A percentile compares a stretch with the other conserved stretches of the same genome.
Conservation (phyloP, 2,329 filamentous ascomycete species). For the Dactylella cylindrospora region DNA sequence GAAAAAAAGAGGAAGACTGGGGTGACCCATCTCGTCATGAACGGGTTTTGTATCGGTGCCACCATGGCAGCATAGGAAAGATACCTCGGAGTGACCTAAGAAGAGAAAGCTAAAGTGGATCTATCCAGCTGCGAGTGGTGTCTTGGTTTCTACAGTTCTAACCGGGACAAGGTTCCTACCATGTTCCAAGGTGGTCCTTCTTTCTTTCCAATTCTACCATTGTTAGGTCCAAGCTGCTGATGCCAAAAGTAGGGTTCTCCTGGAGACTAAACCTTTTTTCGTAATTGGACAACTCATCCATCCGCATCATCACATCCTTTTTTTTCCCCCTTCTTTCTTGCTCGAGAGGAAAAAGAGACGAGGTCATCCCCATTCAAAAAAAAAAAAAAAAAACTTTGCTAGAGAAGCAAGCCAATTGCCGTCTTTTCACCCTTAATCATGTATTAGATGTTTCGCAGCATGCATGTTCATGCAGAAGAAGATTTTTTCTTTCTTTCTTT, state of each 20-base stretch:
- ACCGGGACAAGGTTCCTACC: slow-evolving; percentile 36
- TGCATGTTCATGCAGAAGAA: slow-evolving; percentile 40
- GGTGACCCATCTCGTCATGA: too few species aligned
- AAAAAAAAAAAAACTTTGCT: too few species aligned
- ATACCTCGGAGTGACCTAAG: too few species aligned
- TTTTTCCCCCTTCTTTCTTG: too few species aligned
- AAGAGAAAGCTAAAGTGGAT: slow-evolving; percentile 41
- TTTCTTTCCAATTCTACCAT: slow-evolving; percentile 18
- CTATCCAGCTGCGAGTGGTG: slow-evolving; percentile 36
- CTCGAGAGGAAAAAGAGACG: too few species aligned
- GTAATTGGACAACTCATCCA: slow-evolving; percentile 45
- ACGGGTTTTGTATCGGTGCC: too few species aligned
- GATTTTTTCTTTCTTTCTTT: slow-evolving; percentile 21
- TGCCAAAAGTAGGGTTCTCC: slow-evolving; percentile 19
- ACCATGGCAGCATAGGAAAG: too few species aligned
- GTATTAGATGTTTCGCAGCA: slow-evolving; percentile 43
- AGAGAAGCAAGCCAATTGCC: slow-evolving; percentile 32
- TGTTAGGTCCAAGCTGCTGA: slow-evolving; percentile 37
- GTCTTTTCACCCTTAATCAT: slow-evolving; percentile 28
- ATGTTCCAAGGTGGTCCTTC: neutral
- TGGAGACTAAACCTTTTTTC: slow-evolving; percentile 29
- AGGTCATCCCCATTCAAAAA: slow-evolving; percentile 38
- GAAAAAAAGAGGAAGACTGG: too few species aligned
- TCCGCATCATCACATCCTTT: slow-evolving; percentile 42
- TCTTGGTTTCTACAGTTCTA: too few species aligned